Conservation (phyloP, 2,329 filamentous ascomycete species). For the Ceratocystis albifundus region DNA sequence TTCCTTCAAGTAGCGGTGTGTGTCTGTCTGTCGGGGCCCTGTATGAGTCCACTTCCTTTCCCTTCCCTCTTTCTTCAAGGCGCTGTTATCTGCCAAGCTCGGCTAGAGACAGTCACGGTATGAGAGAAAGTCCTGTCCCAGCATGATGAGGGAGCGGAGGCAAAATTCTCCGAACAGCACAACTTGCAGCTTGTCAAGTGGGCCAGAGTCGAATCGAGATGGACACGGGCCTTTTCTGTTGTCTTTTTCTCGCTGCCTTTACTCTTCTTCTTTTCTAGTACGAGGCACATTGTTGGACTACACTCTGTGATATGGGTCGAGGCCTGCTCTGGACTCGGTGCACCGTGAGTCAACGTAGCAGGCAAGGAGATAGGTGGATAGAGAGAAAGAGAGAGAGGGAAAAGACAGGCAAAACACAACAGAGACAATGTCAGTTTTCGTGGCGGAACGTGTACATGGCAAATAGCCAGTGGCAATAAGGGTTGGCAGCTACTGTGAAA, state of each 20-base stretch:
- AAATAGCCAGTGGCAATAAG: neutral
- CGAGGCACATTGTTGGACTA: neutral
- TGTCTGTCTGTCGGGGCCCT: neutral
- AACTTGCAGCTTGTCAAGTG: neutral
- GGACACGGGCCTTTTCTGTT: neutral
- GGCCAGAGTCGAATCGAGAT: neutral
- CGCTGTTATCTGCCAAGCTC: neutral
- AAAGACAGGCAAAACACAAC: neutral
- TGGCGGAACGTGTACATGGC: neutral
- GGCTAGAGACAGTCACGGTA: neutral
- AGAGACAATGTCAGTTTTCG: neutral
- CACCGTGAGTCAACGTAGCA: neutral
- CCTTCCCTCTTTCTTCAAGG: neutral
- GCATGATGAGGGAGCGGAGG: neutral
- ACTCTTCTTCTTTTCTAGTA: neutral
- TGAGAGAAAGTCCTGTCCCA: neutral
- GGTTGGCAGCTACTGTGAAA: neutral
- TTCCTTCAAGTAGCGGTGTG: conserved; percentile 5
- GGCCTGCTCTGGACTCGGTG: neutral
- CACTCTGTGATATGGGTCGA: neutral
- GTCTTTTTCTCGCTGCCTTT: no score
- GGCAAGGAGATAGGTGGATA: neutral
- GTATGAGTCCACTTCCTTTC: neutral
- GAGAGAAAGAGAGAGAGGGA: neutral
- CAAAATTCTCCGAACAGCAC: conserved; percentile 3